A percentile compares a stretch with the other conserved stretches of the same genome.
phyloP scores from a whole-genome alignment of 108 stramenopile genomes.

The Cyclotella atomus region DNA sequence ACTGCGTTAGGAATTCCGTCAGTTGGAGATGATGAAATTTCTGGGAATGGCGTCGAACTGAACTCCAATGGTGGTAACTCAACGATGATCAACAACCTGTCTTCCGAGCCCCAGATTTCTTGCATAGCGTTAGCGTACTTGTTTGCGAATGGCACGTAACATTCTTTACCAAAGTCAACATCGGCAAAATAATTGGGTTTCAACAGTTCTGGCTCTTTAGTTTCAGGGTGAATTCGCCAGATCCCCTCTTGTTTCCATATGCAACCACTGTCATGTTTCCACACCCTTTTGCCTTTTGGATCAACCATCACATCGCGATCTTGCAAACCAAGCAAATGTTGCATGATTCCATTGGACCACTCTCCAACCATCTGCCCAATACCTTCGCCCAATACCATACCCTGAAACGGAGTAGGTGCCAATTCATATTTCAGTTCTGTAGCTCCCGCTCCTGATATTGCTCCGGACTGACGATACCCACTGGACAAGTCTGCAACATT shows the following conservation, averaged over 20 bases:
- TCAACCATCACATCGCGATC: conserved; percentile 26
- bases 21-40: conserved; percentile 15
- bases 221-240: conserved; percentile 27
- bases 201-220: conserved; percentile 14
- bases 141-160: conserved; percentile 28
- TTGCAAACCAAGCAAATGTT: conserved; percentile 19
- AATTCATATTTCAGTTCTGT: conserved; percentile 23
- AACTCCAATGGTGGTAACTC: conserved; percentile 35
- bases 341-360: conserved; percentile 41
- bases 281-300: conserved; percentile 29
- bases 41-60: conserved; percentile 25
- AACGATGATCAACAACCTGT: conserved; percentile 18
- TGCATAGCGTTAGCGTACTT: conserved; percentile 23
- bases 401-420: conserved; percentile 35
- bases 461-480: conserved; percentile 18
- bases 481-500: conserved; percentile 28
- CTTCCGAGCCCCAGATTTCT: conserved; percentile 3
- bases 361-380: conserved; percentile 14
- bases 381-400: conserved; percentile 36
- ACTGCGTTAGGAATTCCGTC: conserved; percentile 16
- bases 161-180: conserved; percentile 35
- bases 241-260: conserved; percentile 40
- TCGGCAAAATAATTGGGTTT: conserved; percentile 30
- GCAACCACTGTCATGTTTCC: conserved; percentile 26
- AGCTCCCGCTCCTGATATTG: background rate